Percentiles rank a stretch among this genome's conserved stretches.
Conservation (phyloP, 345 rosid species). For the Ceriops zippeliana region DNA sequence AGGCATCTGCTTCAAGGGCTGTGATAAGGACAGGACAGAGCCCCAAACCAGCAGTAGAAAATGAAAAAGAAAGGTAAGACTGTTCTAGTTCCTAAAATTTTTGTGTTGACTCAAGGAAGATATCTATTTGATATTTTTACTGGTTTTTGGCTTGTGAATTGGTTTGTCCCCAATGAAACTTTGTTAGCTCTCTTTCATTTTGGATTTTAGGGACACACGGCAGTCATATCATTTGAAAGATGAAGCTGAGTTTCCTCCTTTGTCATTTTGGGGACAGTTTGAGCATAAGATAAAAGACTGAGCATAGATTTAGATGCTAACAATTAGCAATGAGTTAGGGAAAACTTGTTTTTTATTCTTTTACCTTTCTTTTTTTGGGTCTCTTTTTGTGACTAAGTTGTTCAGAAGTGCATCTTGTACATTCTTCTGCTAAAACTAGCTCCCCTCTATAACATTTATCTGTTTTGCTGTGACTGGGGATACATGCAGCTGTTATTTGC, state of each 20-base stretch:
- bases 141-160: too few species aligned
- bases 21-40: conserved; percentile 4
- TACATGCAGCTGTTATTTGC: too few species aligned
- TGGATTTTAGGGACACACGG: conserved; percentile 16
- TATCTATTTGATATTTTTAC: too few species aligned
- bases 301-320: conserved; percentile 12
- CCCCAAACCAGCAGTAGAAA: conserved; percentile 2
- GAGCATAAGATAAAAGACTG: not conserved
- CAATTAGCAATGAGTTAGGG: not conserved
- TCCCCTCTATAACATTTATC: too few species aligned
- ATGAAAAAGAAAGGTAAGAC: conserved; percentile 21
- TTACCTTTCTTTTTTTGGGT: not conserved
- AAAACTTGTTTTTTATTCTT: not conserved
- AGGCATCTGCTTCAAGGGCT: conserved; percentile 11
- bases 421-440: too few species aligned
- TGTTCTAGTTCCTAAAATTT: not conserved
- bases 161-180: not conserved
- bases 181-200: not conserved
- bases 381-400: too few species aligned
- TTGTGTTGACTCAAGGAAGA: not conserved
- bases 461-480: too few species aligned
- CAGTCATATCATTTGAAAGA: conserved; percentile 27
- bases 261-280: conserved; percentile 4
- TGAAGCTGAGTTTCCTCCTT: conserved; percentile 37
- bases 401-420: too few species aligned